Base-by-base conservation (phyloP, 75 land plant genomes). In the Pinus taeda region DNA sequence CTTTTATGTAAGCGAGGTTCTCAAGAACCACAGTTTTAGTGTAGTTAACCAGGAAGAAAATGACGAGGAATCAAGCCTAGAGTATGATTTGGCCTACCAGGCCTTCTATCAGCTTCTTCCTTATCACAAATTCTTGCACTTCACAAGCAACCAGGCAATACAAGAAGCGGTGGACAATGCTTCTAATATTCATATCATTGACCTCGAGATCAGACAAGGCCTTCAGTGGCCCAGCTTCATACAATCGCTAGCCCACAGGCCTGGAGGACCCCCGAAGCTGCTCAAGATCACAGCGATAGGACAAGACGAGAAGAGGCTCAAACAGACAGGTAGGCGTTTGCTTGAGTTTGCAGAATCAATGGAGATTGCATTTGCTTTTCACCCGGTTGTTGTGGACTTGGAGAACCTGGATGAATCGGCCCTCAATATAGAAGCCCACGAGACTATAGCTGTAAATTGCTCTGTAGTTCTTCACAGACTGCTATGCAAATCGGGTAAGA, bases 221-320 rank as follows among this genome's bases (percentile, higher is more conserved):
- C 78, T 80, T 29, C 90, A 88, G 69, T 90, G 90, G 90, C 84
- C 79, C 20, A 57, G 69, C 21, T 80, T 88, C 26, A 73, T 90
- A 57, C 59, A 74, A 57, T 76, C 61, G 4, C 79, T 90, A 0
- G 85, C 88, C 22, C 70, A 77, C 18, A 53, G 86, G 64, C 67
- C 84, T 4, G 81, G 73, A 26, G 78, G 78, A 14, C 78, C 81
- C 15, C 86, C 90, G 15, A 74, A 29, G 21, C 74, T 29, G 53
- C 64, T 82, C 49, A 78, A 78, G 55, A 85, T 69, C 18, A 69
- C 72, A 69, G 72, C 72, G 21, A 69, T 69, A 69, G 62, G 58
- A n/a, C 20, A 69, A 8, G 24, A 69, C 42, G 55, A 69, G 13
- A 42, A 69, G 13, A 69, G 55, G 6, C 37, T 79, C 33, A 67